A percentile compares a stretch with the other conserved stretches of the same genome.
Evolutionary conservation across 2,329 filamentous ascomycete species (phyloP).

Genomic region (Beauveria brongniartii): DNA sequence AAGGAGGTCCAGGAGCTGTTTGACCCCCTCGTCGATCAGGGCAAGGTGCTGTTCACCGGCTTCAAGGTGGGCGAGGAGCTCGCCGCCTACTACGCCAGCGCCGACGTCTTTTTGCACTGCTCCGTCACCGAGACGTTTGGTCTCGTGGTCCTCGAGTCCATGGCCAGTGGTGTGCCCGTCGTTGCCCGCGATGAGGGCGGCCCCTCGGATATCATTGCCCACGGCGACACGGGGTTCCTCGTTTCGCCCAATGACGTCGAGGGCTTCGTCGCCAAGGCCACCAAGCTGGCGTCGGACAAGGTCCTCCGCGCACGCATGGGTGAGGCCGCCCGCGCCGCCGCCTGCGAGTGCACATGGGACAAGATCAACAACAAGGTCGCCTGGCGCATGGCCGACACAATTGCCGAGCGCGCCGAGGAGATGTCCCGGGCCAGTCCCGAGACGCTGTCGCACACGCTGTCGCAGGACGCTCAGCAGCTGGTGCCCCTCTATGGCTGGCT

Average conservation of each 20-base stretch:
- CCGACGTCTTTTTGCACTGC: constrained; percentile 63
- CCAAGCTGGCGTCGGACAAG: constrained; percentile 39
- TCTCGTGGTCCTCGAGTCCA: constrained; percentile 60
- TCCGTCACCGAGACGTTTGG: constrained; percentile 67
- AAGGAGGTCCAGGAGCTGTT: constrained; percentile 55
- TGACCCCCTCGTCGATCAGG: constrained; percentile 34
- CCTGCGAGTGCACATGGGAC: constrained; percentile 60
- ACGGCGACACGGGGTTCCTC: constrained; percentile 53
- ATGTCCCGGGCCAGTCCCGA: constrained; percentile 12
- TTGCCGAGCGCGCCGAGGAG: constrained; percentile 36
- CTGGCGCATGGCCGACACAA: constrained; percentile 51
- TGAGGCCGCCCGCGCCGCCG: constrained; percentile 42
- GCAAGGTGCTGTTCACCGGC: constrained; percentile 58
- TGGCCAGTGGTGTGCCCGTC: constrained; percentile 63
- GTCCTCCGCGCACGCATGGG: constrained; percentile 38
- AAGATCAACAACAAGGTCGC: constrained; percentile 64
- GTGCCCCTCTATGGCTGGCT: constrained; percentile 38
- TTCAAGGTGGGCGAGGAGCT: constrained; percentile 54
- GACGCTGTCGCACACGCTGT: constrained; percentile 13
- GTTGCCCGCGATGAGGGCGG: constrained; percentile 62
- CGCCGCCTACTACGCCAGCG: constrained; percentile 59
- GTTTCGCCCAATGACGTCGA: constrained; percentile 51
- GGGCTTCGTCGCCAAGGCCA: constrained; percentile 46
- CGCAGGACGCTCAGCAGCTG: constrained; percentile 22
- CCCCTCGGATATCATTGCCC: constrained; percentile 56